Conservation (phyloP, 306 rosid species). For the Trifolium dubium region DNA sequence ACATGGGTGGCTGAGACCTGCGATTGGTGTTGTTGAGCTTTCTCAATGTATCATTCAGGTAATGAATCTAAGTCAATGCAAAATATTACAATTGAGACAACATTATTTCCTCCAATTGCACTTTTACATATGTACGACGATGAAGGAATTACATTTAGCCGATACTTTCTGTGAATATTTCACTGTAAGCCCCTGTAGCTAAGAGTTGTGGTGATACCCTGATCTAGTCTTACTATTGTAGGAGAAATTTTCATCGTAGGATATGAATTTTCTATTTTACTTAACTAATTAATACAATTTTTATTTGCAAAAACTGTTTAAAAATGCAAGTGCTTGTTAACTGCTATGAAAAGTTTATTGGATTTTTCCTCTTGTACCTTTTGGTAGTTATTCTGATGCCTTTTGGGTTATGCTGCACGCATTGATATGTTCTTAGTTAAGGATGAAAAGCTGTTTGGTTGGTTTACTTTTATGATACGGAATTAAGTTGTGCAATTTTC, state of each 20-base stretch:
- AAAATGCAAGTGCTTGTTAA: not conserved
- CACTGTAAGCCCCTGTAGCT: not conserved
- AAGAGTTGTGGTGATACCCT: conserved; percentile 21
- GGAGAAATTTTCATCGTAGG: conserved; percentile 3
- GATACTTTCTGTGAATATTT: not conserved
- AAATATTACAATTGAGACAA: conserved; percentile 4
- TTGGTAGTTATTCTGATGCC: conserved; percentile 7
- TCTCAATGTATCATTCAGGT: conserved; percentile 98
- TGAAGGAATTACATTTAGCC: conserved; percentile 1
- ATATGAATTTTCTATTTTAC: not conserved
- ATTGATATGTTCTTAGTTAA: conserved; percentile 8
- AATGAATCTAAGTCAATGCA: conserved; percentile 35
- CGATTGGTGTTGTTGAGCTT: conserved; percentile 94
- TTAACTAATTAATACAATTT: not conserved
- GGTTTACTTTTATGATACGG: conserved; percentile 21
- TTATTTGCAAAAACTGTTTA: conserved; percentile 11
- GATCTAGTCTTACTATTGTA: conserved; percentile 10
- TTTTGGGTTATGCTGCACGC: conserved; percentile 17
- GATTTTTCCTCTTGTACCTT: not conserved
- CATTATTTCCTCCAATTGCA: conserved; percentile 12
- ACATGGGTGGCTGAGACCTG: conserved; percentile 99
- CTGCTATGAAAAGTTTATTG: not conserved
- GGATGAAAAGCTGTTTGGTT: conserved; percentile 9
- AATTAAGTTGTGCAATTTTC: conserved; percentile 20
- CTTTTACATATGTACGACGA: not conserved